Evolutionary conservation across 306 rosid species (phyloP), one percentile per base, ranked within the genome.

Genomic region (Trifolium subterraneum): DNA sequence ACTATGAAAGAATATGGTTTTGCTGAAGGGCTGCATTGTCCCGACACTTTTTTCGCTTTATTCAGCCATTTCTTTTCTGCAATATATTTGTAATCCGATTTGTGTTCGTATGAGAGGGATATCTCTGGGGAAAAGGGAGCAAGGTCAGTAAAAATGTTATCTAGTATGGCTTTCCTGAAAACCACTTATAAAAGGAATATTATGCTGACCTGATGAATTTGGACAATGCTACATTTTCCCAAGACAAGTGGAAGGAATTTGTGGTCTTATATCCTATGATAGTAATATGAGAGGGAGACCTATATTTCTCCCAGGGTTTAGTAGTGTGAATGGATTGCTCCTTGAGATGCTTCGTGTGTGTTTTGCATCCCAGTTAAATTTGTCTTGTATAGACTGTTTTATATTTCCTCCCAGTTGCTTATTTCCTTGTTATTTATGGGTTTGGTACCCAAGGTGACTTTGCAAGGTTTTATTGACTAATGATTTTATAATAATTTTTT

Each of bases 221-320:
- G 72, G 50, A 65, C 55, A 59, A 42, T 39, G 64, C 50, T 71
- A 63, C 66, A 42, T 70, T 52, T 42, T 33, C 72, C 54, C 44
- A 45, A 66, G 69, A 47, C 10, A 42, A 10, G 70, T 42, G n/a
- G 52, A 56, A 35, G 36, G 71, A 35, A 66, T 65, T 71, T 66
- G 44, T 44, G 22, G 47, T 8, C 42, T 45, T 51, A 8, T 31
- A 75, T 71, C 23, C 18, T 58, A 10, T 44, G 42, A 70, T 39
- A 68, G 54, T 66, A 27, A 22, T 58, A 29, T 42, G 60, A 69
- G 71, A 69, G 65, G 23, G 83, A 64, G 31, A 44, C 64, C 58
- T 61, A n/a, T 41, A 79, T 39, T 61, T 78, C 68, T 74, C 22
- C 20, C 54, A 10, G 38, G 61, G 23, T 68, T 77, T 39, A 6